Percentiles rank a stretch among this genome's conserved stretches.
phyloP scores from a whole-genome alignment of 805 yeast species.

The Suhomyces emberorum region DNA sequence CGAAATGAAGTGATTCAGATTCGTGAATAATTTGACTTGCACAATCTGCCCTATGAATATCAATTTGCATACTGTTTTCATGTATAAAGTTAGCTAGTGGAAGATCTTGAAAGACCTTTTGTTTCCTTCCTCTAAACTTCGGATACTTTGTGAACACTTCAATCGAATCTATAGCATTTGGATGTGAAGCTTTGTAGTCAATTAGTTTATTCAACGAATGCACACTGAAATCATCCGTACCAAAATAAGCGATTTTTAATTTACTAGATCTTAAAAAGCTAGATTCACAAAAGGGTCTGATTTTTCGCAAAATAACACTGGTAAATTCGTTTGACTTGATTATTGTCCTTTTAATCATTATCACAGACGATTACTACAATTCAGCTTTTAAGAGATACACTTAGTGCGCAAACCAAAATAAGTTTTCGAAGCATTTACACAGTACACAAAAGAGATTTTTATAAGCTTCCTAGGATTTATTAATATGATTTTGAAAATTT shows the following conservation, averaged over 20 bases:
- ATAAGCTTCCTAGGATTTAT: too few relatives aligned
- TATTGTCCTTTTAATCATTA: too few relatives aligned
- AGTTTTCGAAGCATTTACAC: too few relatives aligned
- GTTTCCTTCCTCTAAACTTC: slow-evolving; percentile 61
- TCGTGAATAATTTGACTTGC: slow-evolving; percentile 33
- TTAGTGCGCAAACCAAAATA: too few relatives aligned
- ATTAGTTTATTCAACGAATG: slow-evolving; percentile 44
- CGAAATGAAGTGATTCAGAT: slow-evolving; percentile 31
- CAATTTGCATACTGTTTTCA: not conserved
- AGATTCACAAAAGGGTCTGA: too few relatives aligned
- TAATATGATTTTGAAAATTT: too few relatives aligned
- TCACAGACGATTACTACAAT: too few relatives aligned
- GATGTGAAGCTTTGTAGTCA: slow-evolving; percentile 15
- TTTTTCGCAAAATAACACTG: too few relatives aligned
- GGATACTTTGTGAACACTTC: slow-evolving; percentile 65
- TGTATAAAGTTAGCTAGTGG: slow-evolving; percentile 44
- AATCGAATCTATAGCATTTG: slow-evolving; percentile 30
- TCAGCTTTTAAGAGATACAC: too few relatives aligned
- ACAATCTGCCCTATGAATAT: slow-evolving; percentile 51
- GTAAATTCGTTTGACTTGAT: too few relatives aligned
- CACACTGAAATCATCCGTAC: slow-evolving; percentile 71
- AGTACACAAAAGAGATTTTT: too few relatives aligned
- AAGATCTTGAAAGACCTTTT: slow-evolving; percentile 44
- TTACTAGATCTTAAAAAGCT: too few relatives aligned
- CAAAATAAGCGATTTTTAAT: slow-evolving; percentile 61